phyloP scores from a whole-genome alignment of 495 filamentous ascomycete species.

The Tuber indicum region DNA sequence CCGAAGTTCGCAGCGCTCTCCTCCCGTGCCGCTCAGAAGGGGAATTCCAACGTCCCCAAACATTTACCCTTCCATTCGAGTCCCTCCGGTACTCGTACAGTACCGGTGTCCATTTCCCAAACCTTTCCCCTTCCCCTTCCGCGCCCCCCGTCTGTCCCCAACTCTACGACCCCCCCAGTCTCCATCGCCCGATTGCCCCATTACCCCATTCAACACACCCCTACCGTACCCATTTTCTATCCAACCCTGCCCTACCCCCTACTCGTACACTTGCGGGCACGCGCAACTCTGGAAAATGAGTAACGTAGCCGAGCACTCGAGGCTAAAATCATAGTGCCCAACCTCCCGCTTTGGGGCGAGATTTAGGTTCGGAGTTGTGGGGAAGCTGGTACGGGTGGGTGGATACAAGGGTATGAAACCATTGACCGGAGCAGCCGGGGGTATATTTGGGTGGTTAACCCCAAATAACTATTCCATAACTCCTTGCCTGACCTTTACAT shows the following conservation, averaged over 20 bases:
- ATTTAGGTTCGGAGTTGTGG: conserved; percentile 29
- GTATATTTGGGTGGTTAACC: neutral
- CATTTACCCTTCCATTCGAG: neutral
- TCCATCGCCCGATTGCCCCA: neutral
- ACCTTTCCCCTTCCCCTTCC: neutral
- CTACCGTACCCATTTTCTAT: neutral
- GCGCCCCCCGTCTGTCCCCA: neutral
- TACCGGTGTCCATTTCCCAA: neutral
- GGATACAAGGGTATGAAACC: neutral
- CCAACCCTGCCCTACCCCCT: neutral
- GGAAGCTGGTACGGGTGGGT: conserved; percentile 23
- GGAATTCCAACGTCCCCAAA: neutral
- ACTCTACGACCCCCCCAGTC: neutral
- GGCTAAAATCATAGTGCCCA: conserved; percentile 31
- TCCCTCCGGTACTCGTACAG: neutral
- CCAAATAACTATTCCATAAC: neutral
- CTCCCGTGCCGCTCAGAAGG: neutral
- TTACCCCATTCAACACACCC: neutral
- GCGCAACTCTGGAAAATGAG: neutral
- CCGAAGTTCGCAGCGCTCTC: neutral
- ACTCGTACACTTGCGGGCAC: neutral
- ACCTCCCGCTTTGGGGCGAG: conserved; percentile 22
- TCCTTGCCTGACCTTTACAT: neutral
- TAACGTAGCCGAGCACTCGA: conserved; percentile 24
- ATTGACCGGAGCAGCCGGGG: neutral